These are phyloP conservation scores for Quercus phellos DNA, from an alignment of 331 rosid species.

Conservation along the genomic window DNA sequence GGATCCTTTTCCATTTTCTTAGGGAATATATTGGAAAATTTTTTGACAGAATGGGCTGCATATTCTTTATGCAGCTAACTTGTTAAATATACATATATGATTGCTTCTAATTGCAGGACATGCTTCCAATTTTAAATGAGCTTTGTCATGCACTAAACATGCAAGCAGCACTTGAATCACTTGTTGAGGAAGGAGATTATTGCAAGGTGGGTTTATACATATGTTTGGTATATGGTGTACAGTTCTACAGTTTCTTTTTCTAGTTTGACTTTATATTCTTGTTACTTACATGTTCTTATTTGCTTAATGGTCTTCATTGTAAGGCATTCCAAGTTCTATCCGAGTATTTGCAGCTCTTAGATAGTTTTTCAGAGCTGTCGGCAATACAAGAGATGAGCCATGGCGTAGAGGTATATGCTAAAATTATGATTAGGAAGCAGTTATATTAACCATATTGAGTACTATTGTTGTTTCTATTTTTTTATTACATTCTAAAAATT, in stretches of 20 bases:
- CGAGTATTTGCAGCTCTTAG: constrained; percentile 90
- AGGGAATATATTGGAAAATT: neutral
- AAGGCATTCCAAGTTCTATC: constrained; percentile 98
- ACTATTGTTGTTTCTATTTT: constrained; percentile 4
- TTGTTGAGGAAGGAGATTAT: constrained; percentile 86
- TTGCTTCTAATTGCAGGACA: constrained; percentile 49
- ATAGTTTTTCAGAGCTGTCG: constrained; percentile 80
- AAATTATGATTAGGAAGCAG: constrained; percentile 17
- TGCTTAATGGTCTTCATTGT: constrained; percentile 23
- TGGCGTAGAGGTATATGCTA: constrained; percentile 81
- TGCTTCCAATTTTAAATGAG: constrained; percentile 80
- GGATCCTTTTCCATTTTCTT: neutral
- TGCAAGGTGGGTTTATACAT: constrained; percentile 62
- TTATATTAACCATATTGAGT: constrained; percentile 7
- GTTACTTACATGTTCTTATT: constrained; percentile 13
- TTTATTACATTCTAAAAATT: neutral
- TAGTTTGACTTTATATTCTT: constrained; percentile 3
- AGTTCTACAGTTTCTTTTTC: neutral
- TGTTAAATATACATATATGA: neutral
- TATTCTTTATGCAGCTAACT: constrained; percentile 18
- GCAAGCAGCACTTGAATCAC: constrained; percentile 85
- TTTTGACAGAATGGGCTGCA: constrained; percentile 1
- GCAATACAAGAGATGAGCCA: constrained; percentile 91
- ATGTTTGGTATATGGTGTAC: constrained; percentile 23
- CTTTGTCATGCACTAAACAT: constrained; percentile 73